phyloP scores from a whole-genome alignment of 371 early-diverging fungal genomes.

The Mucor plumbeus region DNA sequence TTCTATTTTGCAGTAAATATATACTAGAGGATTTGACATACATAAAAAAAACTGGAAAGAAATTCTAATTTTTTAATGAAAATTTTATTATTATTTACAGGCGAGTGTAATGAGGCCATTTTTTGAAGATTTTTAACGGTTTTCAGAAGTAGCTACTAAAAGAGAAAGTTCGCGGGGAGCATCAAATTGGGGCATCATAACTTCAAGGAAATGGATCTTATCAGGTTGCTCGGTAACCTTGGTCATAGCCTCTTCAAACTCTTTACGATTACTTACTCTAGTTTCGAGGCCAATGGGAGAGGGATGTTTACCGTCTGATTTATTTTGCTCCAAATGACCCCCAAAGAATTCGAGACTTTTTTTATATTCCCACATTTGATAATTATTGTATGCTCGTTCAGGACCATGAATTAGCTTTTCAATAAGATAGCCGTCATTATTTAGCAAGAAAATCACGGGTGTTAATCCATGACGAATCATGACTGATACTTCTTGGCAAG shows the following conservation, averaged over 20 bases:
- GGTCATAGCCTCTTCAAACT: constrained; percentile 42
- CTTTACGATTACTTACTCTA: constrained; percentile 32
- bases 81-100: background rate
- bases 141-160: constrained; percentile 34
- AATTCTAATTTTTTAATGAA: too few species aligned
- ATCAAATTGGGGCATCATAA: constrained; percentile 45
- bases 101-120: background rate
- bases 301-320: constrained; percentile 7
- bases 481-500: constrained; percentile 52
- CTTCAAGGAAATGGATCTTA: constrained; percentile 45
- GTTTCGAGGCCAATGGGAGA: constrained; percentile 32
- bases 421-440: constrained; percentile 61
- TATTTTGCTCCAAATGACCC: constrained; percentile 29
- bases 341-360: constrained; percentile 51
- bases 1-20: too few species aligned
- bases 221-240: constrained; percentile 25
- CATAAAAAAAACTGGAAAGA: too few species aligned
- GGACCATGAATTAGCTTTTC: constrained; percentile 57
- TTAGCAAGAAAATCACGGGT: constrained; percentile 54
- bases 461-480: constrained; percentile 55
- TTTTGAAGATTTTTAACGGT: constrained; percentile 18
- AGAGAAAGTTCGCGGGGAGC: constrained; percentile 40
- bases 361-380: constrained; percentile 54
- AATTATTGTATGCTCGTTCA: constrained; percentile 51
- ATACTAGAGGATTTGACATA: too few species aligned